phyloP scores from a whole-genome alignment of 2,329 filamentous ascomycete species.

The Colletotrichum scovillei region DNA sequence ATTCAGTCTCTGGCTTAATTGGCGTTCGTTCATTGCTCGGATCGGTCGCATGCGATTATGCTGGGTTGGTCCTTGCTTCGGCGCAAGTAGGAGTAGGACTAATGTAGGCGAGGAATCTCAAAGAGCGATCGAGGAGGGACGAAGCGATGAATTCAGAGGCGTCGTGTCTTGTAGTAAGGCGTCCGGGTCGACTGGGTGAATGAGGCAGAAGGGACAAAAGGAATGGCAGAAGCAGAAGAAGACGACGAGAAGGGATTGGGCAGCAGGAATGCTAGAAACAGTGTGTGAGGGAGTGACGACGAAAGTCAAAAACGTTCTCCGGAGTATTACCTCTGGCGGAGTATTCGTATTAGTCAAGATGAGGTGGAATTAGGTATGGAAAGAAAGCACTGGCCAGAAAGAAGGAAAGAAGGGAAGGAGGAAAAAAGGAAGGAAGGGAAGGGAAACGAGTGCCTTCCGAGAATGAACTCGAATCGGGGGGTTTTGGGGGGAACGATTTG shows the following conservation, averaged over 20 bases:
- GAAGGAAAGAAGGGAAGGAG: constrained; percentile 13
- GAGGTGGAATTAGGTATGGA: constrained; percentile 6
- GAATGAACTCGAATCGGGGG: not conserved
- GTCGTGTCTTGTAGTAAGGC: not conserved
- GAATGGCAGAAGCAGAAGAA: not conserved
- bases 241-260: not conserved
- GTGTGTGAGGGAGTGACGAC: constrained; percentile 19
- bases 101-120: constrained; percentile 3
- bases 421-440: not conserved
- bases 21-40: constrained; percentile 20
- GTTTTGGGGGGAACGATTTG: not conserved
- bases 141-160: not conserved
- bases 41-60: constrained; percentile 14
- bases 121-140: constrained; percentile 14
- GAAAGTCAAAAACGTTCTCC: constrained; percentile 6
- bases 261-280: constrained; percentile 15
- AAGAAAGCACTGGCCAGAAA: constrained; percentile 24
- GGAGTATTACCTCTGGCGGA: not conserved
- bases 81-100: constrained; percentile 9
- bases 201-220: not conserved
- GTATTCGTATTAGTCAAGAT: not conserved
- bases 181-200: not conserved
- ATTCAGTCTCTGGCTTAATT: constrained; percentile 14
- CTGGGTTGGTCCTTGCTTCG: constrained; percentile 31
- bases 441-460: constrained; percentile 4